Conservation (phyloP, 768 basidiomycete genomes). For the Lactarius hengduanensis region DNA sequence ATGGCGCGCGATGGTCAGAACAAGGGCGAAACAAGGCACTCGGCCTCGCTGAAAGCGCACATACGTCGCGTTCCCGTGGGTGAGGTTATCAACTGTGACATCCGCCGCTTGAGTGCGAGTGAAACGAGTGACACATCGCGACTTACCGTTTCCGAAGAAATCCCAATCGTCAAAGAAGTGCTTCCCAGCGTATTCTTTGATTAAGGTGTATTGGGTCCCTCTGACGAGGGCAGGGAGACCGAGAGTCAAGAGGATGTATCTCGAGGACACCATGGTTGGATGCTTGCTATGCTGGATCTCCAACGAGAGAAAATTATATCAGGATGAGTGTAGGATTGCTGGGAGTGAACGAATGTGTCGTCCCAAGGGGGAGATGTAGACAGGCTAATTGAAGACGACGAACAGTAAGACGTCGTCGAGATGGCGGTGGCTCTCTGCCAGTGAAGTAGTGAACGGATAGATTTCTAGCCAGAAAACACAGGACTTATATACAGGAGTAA, state of each 20-base stretch:
- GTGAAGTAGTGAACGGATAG: background rate
- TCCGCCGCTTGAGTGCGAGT: background rate
- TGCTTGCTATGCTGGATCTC: background rate
- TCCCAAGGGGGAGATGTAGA: too few species aligned
- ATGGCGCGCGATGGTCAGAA: background rate
- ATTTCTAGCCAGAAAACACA: background rate
- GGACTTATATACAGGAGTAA: background rate
- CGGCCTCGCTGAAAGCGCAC: slow-evolving; percentile 18
- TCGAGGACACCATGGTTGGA: slow-evolving; percentile 3
- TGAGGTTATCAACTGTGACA: slow-evolving; percentile 60
- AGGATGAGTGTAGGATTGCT: background rate
- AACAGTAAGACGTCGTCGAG: too few species aligned
- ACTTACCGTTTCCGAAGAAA: slow-evolving; percentile 26
- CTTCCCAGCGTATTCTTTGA: slow-evolving; percentile 22
- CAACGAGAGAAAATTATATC: background rate
- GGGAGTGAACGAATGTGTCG: too few species aligned
- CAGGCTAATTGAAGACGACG: too few species aligned
- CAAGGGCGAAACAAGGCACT: background rate
- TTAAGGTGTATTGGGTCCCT: slow-evolving; percentile 14
- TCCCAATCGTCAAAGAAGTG: slow-evolving; percentile 26
- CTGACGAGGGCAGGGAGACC: slow-evolving; percentile 11
- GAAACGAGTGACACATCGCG: background rate
- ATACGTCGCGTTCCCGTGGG: slow-evolving; percentile 64
- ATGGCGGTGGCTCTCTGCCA: too few species aligned
- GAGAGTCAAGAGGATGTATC: slow-evolving; percentile 4